These are phyloP conservation scores for Chlamydomonas sp. DNA, from an alignment of 139 green algal genomes.

Conservation along the genomic window DNA sequence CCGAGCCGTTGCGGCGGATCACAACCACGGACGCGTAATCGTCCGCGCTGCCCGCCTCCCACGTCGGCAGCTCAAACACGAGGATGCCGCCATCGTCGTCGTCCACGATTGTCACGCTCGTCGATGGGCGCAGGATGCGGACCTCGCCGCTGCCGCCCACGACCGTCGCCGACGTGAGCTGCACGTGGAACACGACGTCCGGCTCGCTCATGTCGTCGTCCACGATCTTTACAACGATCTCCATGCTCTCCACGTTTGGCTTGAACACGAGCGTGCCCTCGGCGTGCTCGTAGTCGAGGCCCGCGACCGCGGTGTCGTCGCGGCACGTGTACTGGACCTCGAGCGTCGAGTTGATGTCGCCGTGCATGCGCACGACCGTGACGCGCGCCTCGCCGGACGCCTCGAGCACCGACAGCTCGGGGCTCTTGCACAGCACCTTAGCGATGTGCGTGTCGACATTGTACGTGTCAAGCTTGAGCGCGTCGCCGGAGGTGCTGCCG, in stretches of 20 bases:
- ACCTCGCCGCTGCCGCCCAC: not conserved
- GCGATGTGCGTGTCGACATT: conserved; percentile 1
- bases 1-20: conserved; percentile 13
- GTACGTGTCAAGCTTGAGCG: not conserved
- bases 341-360: conserved; percentile 2
- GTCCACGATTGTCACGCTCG: conserved; percentile 33
- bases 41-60: conserved; percentile 12
- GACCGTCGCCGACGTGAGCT: not conserved
- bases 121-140: not conserved
- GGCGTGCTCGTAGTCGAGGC: conserved; percentile 22
- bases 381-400: not conserved
- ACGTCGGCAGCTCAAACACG: conserved; percentile 27
- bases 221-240: conserved; percentile 18
- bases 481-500: no score
- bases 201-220: conserved; percentile 29
- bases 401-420: conserved; percentile 24
- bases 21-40: not conserved
- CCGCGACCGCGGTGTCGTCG: conserved; percentile 26
- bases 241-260: conserved; percentile 3
- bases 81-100: conserved; percentile 33
- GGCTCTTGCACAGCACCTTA: conserved; percentile 19
- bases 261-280: conserved; percentile 12
- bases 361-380: not conserved
- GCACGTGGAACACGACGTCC: conserved; percentile 23
- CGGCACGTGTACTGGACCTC: conserved; percentile 10